These are phyloP conservation scores for Apiospora marii DNA, from an alignment of 2,329 filamentous ascomycete species.

Conservation along the genomic window DNA sequence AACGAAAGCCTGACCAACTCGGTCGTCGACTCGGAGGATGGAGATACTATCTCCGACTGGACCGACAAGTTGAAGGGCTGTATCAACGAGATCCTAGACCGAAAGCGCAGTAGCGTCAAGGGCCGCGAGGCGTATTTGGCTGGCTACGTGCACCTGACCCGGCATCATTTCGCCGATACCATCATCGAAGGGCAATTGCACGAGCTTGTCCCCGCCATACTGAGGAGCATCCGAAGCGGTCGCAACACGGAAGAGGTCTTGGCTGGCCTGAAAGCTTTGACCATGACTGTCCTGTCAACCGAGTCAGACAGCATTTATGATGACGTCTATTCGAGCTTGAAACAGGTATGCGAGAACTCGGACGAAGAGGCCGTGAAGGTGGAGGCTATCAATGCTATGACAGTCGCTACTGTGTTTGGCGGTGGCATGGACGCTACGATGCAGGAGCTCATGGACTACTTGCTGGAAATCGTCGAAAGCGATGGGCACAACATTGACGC, in stretches of 20 bases:
- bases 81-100: constrained; percentile 74
- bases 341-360: constrained; percentile 71
- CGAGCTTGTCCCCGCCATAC: constrained; percentile 70
- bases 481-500: constrained; percentile 79
- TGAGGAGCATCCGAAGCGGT: constrained; percentile 75
- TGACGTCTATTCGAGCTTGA: constrained; percentile 63
- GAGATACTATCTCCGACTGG: constrained; percentile 65
- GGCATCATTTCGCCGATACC: constrained; percentile 71
- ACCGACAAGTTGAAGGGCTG: constrained; percentile 68
- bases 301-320: constrained; percentile 73
- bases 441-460: constrained; percentile 75
- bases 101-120: constrained; percentile 79
- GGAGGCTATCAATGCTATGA: constrained; percentile 76
- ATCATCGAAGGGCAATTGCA: constrained; percentile 65
- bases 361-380: constrained; percentile 70
- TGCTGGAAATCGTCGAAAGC: constrained; percentile 80
- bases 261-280: constrained; percentile 75
- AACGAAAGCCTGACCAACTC: constrained; percentile 59
- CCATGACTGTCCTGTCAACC: constrained; percentile 73
- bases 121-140: constrained; percentile 71
- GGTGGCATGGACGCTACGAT: constrained; percentile 74
- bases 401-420: constrained; percentile 77
- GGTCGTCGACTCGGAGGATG: constrained; percentile 69
- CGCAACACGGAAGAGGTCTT: constrained; percentile 73
- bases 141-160: constrained; percentile 70